Percentiles rank a stretch among this genome's conserved stretches.
Conservation (phyloP, 495 filamentous ascomycete genomes). For the Hypoxylon subgilvum region DNA sequence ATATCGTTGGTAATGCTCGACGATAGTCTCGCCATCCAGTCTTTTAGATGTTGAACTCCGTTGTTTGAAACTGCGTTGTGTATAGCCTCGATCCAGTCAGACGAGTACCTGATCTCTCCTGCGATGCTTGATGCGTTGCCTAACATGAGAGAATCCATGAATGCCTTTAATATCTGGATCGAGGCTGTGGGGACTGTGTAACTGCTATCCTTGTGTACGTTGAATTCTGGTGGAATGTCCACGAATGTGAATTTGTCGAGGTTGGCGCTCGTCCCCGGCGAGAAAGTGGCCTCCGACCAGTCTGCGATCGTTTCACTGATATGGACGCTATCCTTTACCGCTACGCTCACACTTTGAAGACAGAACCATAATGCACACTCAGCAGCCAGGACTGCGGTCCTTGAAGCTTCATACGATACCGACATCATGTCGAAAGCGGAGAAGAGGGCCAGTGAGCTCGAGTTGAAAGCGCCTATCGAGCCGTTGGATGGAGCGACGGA, state of each 20-base stretch:
- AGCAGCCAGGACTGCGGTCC: conserved; percentile 9
- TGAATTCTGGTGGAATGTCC: conserved; percentile 39
- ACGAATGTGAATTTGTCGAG: conserved; percentile 41
- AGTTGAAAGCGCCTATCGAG: conserved; percentile 11
- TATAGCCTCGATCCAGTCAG: conserved; percentile 50
- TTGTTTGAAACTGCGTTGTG: conserved; percentile 41
- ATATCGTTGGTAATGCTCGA: conserved; percentile 45
- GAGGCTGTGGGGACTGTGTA: conserved; percentile 43
- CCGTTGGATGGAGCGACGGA: conserved; percentile 41
- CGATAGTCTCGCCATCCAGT: conserved; percentile 42
- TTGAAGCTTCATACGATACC: conserved; percentile 14
- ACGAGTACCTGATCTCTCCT: conserved; percentile 40
- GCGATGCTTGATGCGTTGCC: conserved; percentile 39
- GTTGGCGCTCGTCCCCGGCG: conserved; percentile 16
- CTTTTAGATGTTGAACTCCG: conserved; percentile 33
- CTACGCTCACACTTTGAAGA: conserved; percentile 39
- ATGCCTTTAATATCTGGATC: conserved; percentile 34
- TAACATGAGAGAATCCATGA: conserved; percentile 40
- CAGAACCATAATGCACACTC: conserved; percentile 50
- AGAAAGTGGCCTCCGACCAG: conserved; percentile 40
- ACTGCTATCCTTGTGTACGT: conserved; percentile 30
- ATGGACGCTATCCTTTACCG: conserved; percentile 35
- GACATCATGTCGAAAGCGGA: conserved; percentile 48
- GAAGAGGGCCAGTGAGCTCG: conserved; percentile 35
- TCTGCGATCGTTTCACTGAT: conserved; percentile 30